Evolutionary conservation across 2,329 filamentous ascomycete species (phyloP).

Genomic region (Ophiobolus disseminans): DNA sequence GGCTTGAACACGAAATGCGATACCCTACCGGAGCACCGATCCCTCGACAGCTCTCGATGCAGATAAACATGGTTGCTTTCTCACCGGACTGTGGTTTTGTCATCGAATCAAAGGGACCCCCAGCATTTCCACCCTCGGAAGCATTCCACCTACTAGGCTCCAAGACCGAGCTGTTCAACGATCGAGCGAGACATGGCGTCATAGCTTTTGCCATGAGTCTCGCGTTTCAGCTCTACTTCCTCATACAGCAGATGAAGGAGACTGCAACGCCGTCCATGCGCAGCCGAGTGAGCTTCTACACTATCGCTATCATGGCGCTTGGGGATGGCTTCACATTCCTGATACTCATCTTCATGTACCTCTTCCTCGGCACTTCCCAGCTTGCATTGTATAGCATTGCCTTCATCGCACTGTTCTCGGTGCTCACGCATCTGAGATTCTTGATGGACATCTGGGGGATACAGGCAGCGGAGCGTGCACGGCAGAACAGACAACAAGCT

Average conservation of each 20-base stretch:
- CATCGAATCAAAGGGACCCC: slow-evolving; percentile 66
- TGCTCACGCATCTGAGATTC: slow-evolving; percentile 69
- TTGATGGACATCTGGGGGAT: slow-evolving; percentile 72
- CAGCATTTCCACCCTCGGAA: slow-evolving; percentile 60
- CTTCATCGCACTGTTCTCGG: slow-evolving; percentile 66
- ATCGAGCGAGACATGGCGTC: slow-evolving; percentile 60
- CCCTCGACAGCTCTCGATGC: slow-evolving; percentile 59
- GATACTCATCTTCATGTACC: slow-evolving; percentile 60
- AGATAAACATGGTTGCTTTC: slow-evolving; percentile 67
- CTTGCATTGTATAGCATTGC: slow-evolving; percentile 62
- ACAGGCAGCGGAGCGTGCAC: slow-evolving; percentile 60
- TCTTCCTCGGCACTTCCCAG: slow-evolving; percentile 62
- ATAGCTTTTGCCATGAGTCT: slow-evolving; percentile 60
- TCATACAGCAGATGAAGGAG: slow-evolving; percentile 69
- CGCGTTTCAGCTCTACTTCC: slow-evolving; percentile 61
- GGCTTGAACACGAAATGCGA: slow-evolving; percentile 66
- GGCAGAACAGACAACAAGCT: slow-evolving; percentile 54
- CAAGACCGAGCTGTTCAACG: slow-evolving; percentile 64
- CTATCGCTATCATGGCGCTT: slow-evolving; percentile 66
- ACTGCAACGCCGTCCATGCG: slow-evolving; percentile 69
- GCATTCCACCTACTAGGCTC: slow-evolving; percentile 62
- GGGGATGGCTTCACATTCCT: slow-evolving; percentile 67
- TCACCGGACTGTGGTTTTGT: slow-evolving; percentile 73
- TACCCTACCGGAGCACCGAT: slow-evolving; percentile 65
- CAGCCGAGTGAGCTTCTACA: slow-evolving; percentile 70